A percentile compares a stretch with the other conserved stretches of the same genome.
phyloP scores from a whole-genome alignment of 2,329 filamentous ascomycete species.

The Sphaceloma murrayae region DNA sequence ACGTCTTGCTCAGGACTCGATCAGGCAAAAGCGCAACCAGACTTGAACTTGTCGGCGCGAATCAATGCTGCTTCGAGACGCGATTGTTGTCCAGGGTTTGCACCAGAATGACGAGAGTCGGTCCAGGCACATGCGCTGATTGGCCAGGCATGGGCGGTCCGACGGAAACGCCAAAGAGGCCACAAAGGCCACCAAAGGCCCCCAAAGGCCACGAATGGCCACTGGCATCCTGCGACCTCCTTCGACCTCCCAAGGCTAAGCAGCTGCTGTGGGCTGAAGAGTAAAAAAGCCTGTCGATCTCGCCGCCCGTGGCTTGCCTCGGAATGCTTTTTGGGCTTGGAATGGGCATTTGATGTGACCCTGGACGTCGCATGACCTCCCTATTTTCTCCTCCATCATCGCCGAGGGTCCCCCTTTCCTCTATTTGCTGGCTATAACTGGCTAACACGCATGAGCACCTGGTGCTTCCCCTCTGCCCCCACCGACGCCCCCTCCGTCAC shows the following conservation, averaged over 20 bases:
- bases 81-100: slow-evolving; percentile 1
- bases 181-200: too few species aligned
- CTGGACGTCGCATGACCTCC: slow-evolving; percentile 3
- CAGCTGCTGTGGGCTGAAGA: slow-evolving; percentile 10
- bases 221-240: too few species aligned
- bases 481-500: slow-evolving; percentile 6
- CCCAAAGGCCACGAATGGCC: too few species aligned
- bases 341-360: slow-evolving; percentile 9
- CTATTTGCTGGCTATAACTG: too few species aligned
- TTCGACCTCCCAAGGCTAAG: too few species aligned
- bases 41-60: slow-evolving; percentile 1
- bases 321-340: too few species aligned
- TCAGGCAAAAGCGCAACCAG: slow-evolving; percentile 12
- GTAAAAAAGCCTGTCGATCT: too few species aligned
- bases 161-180: background rate
- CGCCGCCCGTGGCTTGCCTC: slow-evolving; percentile 1
- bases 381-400: slow-evolving; percentile 1
- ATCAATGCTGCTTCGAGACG: slow-evolving; percentile 3
- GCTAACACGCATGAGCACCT: too few species aligned
- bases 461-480: slow-evolving; percentile 1
- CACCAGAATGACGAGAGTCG: slow-evolving; percentile 10
- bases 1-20: slow-evolving; percentile 7
- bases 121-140: slow-evolving; percentile 10
- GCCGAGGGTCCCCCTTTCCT: too few species aligned
- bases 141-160: background rate